Base-by-base conservation (phyloP, 306 rosid species). In the Delonix regia region DNA sequence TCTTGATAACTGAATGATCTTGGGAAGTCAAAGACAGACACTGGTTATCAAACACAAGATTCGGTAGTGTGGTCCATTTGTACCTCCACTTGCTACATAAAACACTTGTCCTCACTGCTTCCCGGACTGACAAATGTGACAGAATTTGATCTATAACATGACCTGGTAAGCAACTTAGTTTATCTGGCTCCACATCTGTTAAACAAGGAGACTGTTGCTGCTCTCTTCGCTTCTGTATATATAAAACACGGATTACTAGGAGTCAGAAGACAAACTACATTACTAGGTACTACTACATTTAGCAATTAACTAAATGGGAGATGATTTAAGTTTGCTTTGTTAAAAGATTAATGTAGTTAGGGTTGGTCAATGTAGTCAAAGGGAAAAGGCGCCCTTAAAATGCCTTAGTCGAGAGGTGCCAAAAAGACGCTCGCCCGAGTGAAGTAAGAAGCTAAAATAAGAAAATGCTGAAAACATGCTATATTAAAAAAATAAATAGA, bases 41-140 rank as follows among this genome's bases (percentile, higher is more conserved):
- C 22, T 81, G 77, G 30, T 53, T 72, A 73, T 89, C 93, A n/a
- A 92, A 90, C 86, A 84, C 91, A 53, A 92, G 88, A 72, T 71
- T 60, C 2, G 88, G 88, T 34, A 88, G 64, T 1, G 71, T 70
- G 2, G 93, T 79, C 85, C 87, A 87, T 78, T 69, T 92, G 85
- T 83, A 88, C 82, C 90, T 88, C 97, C 96, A 92, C 52, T 86
- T 88, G 59, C 87, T 81, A 1, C 92, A 90, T 72, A 92, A 82
- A 71, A 90, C 41, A 69, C 97, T 87, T 22, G 92, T 92, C 79
- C 79, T 81, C 73, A 84, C 85, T 0, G 93, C 94, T 44, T 88
- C 88, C 83, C 53, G 81, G 48, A 90, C 78, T 2, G 91, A 68
- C 84, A 92, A 75, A 62, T 24, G 24, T 3, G 90, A 78, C 61